These are phyloP conservation scores for Populus alba DNA, from an alignment of 345 rosid species.

Conservation along the genomic window DNA sequence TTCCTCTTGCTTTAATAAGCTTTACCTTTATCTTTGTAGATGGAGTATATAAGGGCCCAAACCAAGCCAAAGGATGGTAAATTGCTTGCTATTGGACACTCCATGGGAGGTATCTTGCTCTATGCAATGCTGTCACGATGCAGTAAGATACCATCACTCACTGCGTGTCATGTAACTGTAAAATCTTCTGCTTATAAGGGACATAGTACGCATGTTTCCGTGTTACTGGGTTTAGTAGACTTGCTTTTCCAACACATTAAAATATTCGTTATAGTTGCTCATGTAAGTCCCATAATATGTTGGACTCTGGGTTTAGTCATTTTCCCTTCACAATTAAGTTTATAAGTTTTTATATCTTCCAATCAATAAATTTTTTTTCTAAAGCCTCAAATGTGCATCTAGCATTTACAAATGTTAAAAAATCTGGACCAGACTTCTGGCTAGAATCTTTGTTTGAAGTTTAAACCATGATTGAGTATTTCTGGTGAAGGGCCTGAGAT, in stretches of 20 bases:
- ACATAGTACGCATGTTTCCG: background rate
- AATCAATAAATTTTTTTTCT: background rate
- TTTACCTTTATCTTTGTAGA: conserved; percentile 34
- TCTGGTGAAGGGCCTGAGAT: background rate
- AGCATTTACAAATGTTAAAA: background rate
- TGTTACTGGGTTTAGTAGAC: background rate
- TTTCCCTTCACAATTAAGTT: background rate
- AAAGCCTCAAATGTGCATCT: background rate
- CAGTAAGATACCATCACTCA: conserved; percentile 39
- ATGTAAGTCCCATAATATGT: background rate
- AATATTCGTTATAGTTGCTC: background rate
- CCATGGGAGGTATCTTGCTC: conserved; percentile 82
- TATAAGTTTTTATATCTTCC: background rate
- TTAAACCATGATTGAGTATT: background rate
- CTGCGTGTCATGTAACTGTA: background rate
- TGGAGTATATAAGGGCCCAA: conserved; percentile 54
- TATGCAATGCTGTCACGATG: conserved; percentile 59
- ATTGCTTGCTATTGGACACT: conserved; percentile 70
- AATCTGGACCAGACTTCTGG: background rate
- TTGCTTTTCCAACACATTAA: background rate
- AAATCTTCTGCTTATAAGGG: background rate
- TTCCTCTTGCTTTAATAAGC: background rate
- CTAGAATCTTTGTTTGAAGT: background rate
- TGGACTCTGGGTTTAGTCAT: background rate
- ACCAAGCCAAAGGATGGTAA: conserved; percentile 63